Evolutionary conservation across 1,284 basidiomycete species (phyloP).

Genomic region (Tetrapyrgos nigripes): DNA sequence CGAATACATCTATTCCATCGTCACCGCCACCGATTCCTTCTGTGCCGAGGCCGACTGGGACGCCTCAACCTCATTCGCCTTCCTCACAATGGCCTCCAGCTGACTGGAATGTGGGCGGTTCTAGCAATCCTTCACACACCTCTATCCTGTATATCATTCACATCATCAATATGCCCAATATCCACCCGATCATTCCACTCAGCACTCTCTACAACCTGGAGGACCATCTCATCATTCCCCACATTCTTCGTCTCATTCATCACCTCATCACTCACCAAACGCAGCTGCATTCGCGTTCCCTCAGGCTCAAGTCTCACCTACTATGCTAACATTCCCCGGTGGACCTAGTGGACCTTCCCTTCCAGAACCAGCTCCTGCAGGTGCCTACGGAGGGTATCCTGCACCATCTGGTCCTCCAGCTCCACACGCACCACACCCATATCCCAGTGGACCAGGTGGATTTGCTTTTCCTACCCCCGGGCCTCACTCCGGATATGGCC

Average conservation of each 20-base stretch:
- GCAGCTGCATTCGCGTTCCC: slow-evolving; percentile 4
- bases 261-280: neutral
- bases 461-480: neutral
- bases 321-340: neutral
- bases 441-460: neutral
- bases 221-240: neutral
- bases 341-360: neutral
- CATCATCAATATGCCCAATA: slow-evolving; percentile 27
- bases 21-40: slow-evolving; percentile 8
- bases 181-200: slow-evolving; percentile 22
- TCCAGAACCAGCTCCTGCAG: slow-evolving; percentile 1
- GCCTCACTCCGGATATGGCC: too few species aligned
- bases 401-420: neutral
- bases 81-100: slow-evolving; percentile 52
- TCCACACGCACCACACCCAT: neutral
- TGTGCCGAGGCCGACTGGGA: slow-evolving; percentile 7
- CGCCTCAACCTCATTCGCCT: slow-evolving; percentile 33
- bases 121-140: slow-evolving; percentile 1
- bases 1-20: slow-evolving; percentile 20
- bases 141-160: slow-evolving; percentile 13
- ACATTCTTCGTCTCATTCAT: neutral
- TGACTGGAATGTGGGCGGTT: slow-evolving; percentile 41
- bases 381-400: neutral
- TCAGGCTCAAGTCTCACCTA: neutral
- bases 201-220: slow-evolving; percentile 2